These are phyloP conservation scores for Mucuna pruriens DNA, from an alignment of 306 rosid genomes.

Conservation along the genomic window DNA sequence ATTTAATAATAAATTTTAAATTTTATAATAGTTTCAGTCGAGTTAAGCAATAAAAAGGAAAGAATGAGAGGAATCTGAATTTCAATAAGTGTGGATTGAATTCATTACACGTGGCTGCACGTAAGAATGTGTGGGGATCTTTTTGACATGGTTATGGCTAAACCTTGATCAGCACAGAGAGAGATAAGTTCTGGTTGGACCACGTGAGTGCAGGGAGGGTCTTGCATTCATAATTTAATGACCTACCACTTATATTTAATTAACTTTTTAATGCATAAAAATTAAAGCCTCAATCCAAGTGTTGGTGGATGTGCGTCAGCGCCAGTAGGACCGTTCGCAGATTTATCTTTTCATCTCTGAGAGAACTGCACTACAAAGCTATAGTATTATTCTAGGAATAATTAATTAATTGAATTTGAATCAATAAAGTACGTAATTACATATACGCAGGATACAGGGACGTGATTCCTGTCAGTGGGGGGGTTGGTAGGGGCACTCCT, in stretches of 20 bases:
- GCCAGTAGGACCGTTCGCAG: background rate
- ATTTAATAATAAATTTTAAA: no score
- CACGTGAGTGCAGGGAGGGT: no score
- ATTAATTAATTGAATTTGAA: background rate
- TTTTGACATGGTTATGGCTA: background rate
- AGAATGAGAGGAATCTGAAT: background rate
- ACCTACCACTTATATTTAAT: background rate
- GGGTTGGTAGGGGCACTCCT: background rate
- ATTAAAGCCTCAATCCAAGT: no score
- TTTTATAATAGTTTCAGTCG: no score
- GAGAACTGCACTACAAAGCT: background rate
- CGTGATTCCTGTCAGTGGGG: background rate
- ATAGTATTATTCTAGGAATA: background rate
- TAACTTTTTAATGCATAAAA: background rate
- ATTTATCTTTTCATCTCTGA: no score
- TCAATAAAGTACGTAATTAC: background rate
- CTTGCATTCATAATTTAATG: background rate
- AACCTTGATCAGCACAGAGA: background rate
- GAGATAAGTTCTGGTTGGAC: background rate
- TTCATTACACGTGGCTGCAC: background rate
- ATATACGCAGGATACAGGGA: background rate
- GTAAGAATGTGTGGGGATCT: background rate
- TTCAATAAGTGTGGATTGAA: background rate
- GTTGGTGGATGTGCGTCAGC: conserved; percentile 20
- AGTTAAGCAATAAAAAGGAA: no score